These are phyloP conservation scores for Brasilioporus rufonigricans DNA, from an alignment of 768 basidiomycete species.

Conservation along the genomic window DNA sequence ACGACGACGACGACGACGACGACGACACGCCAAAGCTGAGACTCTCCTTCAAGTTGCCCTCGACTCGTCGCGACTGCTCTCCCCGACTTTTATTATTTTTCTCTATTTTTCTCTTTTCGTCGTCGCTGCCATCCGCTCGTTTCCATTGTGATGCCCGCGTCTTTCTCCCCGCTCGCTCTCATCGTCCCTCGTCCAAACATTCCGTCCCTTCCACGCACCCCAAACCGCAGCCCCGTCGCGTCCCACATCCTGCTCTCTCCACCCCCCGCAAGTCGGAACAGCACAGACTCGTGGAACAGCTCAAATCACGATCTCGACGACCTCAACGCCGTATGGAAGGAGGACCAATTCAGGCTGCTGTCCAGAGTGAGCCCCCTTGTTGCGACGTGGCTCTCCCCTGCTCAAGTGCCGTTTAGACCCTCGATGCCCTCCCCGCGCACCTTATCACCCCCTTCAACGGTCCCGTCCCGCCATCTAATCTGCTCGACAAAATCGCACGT, in stretches of 20 bases:
- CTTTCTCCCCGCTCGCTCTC: constrained; percentile 56
- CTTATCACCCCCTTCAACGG: constrained; percentile 88
- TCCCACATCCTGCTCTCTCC: constrained; percentile 51
- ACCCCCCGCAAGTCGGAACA: constrained; percentile 49
- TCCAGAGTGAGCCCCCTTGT: constrained; percentile 48
- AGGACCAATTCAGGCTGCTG: constrained; percentile 67
- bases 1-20: constrained; percentile 29
- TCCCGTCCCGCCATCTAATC: constrained; percentile 77
- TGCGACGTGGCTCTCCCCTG: neutral
- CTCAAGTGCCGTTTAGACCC: constrained; percentile 44
- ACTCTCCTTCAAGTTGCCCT: constrained; percentile 16
- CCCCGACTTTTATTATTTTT: constrained; percentile 22
- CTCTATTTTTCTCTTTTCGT: neutral
- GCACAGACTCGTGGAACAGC: constrained; percentile 83
- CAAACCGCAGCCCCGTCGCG: constrained; percentile 51
- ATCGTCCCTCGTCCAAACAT: constrained; percentile 58
- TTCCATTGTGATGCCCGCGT: constrained; percentile 37
- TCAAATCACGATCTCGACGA: constrained; percentile 67
- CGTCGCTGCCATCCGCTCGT: constrained; percentile 51
- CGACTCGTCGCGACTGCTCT: constrained; percentile 6
- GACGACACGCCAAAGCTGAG: constrained; percentile 15
- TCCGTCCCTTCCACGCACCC: constrained; percentile 51
- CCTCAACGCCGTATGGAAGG: constrained; percentile 68
- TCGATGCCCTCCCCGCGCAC: constrained; percentile 79
- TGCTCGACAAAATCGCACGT: constrained; percentile 83